Base-by-base conservation (phyloP, 768 basidiomycete genomes). In the Mycena pura region DNA sequence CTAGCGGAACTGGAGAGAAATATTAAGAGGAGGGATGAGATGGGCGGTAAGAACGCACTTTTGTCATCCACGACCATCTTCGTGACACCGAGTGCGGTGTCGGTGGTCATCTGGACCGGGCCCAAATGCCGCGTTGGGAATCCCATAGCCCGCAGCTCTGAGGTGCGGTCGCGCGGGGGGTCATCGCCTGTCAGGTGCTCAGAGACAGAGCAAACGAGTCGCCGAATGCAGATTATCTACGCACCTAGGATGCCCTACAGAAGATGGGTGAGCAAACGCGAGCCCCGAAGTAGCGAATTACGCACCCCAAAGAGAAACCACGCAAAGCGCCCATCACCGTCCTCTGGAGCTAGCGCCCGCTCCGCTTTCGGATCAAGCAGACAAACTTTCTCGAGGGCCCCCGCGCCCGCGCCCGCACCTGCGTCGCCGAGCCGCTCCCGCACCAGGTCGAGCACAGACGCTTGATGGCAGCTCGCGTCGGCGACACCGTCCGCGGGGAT, bases 91-190 rank as follows among this genome's bases (percentile, higher is more conserved):
- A 98, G 79, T 1, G 96, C 96, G 2, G 96, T 98, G 75, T 99
- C 96, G 0, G 97, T 99, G 29, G 97, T 99, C 97, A 99, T 99
- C 75, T 99, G 97, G 1, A 94, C 80, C 2, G 87, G 78, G 0
- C 95, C 95, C 8, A 99, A 80, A 73, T 92, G 92, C 29, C 97
- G 84, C 6, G 84, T 84, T 1, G 93, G 92, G 73, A 96, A 99
- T 1, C 95, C 95, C 34, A 95, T 77, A 15, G 82, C 82, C 28
- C 96, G 89, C 32, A 99, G 84, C 71, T 96, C 93, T 1, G 87
- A 84, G 2, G 96, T 99, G 51, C 96, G 83, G 73, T 99, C 96
- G 34, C 95, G 84, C 0, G 96, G 96, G 2, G 96, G 96, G 75
- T 99, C 96, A 69, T 98, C 96, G 11, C 96, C 96, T 89, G 77